Conservation (phyloP, 2,329 filamentous ascomycete genomes). For the Penicillium griseofulvum region DNA sequence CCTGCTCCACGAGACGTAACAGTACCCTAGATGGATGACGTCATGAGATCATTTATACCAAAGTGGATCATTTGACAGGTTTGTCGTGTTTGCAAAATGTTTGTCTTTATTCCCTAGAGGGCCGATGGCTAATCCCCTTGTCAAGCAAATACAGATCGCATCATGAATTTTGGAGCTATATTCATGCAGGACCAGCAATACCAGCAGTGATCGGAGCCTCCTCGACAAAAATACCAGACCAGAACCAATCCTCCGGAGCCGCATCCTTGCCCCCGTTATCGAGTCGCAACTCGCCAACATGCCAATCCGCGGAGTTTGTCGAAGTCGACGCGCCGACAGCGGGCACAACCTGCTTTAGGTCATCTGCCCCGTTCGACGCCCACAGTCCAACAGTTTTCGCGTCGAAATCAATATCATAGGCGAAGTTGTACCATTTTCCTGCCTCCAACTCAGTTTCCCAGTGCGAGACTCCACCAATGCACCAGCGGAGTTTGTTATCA, state of each 20-base stretch:
- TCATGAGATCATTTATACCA: neutral
- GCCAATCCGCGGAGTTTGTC: conserved; percentile 70
- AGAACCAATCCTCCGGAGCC: conserved; percentile 65
- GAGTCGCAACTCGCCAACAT: conserved; percentile 67
- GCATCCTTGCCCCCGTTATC: conserved; percentile 56
- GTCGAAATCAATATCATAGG: conserved; percentile 69
- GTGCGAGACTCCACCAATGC: conserved; percentile 58
- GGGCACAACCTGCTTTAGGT: conserved; percentile 58
- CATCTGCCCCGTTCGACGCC: conserved; percentile 63
- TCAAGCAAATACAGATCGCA: neutral
- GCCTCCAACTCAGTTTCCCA: conserved; percentile 63
- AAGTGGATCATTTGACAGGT: neutral
- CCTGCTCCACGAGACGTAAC: neutral
- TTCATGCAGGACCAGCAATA: conserved; percentile 34
- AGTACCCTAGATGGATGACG: neutral
- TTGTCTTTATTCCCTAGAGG: neutral
- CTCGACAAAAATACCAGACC: conserved; percentile 70
- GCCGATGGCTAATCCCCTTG: too few relatives aligned
- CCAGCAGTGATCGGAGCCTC: conserved; percentile 48
- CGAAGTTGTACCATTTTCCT: conserved; percentile 71
- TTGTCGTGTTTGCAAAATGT: neutral
- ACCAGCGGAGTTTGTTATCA: conserved; percentile 61
- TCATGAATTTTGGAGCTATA: too few relatives aligned
- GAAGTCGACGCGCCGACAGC: conserved; percentile 60
- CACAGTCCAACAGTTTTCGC: conserved; percentile 64